phyloP scores from a whole-genome alignment of 345 rosid species.

The Gossypium longicalyx region DNA sequence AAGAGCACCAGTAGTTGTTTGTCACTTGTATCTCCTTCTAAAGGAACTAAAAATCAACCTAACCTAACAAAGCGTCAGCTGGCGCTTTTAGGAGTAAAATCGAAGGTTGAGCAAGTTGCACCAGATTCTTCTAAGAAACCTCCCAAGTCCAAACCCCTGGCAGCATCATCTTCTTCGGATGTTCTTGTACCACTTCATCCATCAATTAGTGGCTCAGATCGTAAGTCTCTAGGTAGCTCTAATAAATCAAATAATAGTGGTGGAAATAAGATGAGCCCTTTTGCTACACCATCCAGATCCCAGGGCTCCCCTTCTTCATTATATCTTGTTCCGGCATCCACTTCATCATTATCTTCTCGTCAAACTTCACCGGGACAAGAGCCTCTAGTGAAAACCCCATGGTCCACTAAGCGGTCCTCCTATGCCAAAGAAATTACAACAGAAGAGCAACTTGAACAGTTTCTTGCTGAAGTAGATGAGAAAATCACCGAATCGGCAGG shows the following conservation, averaged over 20 bases:
- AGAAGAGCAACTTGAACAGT: conserved; percentile 83
- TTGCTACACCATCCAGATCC: conserved; percentile 25
- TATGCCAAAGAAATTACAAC: conserved; percentile 65
- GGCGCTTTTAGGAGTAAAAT: conserved; percentile 69
- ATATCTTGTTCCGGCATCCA: conserved; percentile 57
- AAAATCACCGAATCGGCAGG: conserved; percentile 73
- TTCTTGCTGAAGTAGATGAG: conserved; percentile 75
- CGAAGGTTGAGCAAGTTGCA: conserved; percentile 42
- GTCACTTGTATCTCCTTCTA: conserved; percentile 32
- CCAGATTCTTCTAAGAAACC: conserved; percentile 50
- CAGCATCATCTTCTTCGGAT: conserved; percentile 40
- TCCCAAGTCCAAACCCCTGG: conserved; percentile 49
- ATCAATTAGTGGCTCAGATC: conserved; percentile 43
- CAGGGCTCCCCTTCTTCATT: conserved; percentile 42
- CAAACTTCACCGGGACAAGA: conserved; percentile 64
- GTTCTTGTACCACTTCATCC: conserved; percentile 87
- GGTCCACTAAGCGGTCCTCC: conserved; percentile 59
- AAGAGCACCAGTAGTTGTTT: conserved; percentile 22
- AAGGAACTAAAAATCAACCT: conserved; percentile 48
- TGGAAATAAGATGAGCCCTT: conserved; percentile 46
- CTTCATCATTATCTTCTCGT: conserved; percentile 50
- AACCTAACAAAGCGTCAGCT: conserved; percentile 60
- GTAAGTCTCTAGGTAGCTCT: conserved; percentile 40
- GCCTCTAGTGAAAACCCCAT: conserved; percentile 60
- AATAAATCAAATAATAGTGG: conserved; percentile 47